Conservation (phyloP, 2,329 filamentous ascomycete genomes). For the Colletotrichum lentis region DNA sequence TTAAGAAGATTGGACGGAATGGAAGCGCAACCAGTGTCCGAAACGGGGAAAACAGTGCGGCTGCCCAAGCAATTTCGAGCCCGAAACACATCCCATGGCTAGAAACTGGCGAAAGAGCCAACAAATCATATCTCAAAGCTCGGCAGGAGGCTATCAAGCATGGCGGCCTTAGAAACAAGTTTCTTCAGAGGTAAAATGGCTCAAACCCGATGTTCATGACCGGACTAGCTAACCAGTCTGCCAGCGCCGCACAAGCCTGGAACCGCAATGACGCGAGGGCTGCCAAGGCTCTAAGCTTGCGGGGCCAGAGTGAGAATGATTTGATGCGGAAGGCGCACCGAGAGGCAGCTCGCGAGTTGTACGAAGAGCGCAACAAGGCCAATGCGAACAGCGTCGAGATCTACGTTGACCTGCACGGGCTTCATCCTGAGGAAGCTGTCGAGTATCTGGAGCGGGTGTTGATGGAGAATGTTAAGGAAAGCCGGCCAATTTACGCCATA, state of each 20-base stretch:
- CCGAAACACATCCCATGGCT: conserved; percentile 97
- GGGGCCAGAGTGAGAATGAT: conserved; percentile 95
- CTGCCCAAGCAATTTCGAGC: conserved; percentile 82
- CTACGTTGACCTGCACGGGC: conserved; percentile 95
- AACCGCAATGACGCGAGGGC: conserved; percentile 96
- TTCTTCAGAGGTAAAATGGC: conserved; percentile 80
- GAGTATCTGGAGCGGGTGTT: conserved; percentile 91
- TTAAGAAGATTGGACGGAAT: conserved; percentile 68
- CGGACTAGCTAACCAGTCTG: conserved; percentile 4
- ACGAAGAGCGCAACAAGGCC: conserved; percentile 89
- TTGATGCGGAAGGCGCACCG: conserved; percentile 97
- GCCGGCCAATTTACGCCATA: conserved; percentile 88
- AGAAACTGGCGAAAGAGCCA: conserved; percentile 88
- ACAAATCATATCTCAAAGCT: conserved; percentile 93
- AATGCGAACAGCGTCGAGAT: conserved; percentile 71
- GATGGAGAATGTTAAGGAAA: conserved; percentile 78
- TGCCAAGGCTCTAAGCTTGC: conserved; percentile 91
- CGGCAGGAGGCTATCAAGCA: conserved; percentile 97
- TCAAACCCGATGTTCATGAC: neutral
- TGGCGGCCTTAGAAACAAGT: conserved; percentile 94
- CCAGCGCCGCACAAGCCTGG: conserved; percentile 94
- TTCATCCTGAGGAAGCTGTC: conserved; percentile 97
- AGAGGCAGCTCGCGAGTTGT: conserved; percentile 89
- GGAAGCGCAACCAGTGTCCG: conserved; percentile 71
- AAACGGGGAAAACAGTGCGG: conserved; percentile 78